These are phyloP conservation scores for Eucalyptus tenuipes DNA, from an alignment of 345 rosid species.

Conservation along the genomic window DNA sequence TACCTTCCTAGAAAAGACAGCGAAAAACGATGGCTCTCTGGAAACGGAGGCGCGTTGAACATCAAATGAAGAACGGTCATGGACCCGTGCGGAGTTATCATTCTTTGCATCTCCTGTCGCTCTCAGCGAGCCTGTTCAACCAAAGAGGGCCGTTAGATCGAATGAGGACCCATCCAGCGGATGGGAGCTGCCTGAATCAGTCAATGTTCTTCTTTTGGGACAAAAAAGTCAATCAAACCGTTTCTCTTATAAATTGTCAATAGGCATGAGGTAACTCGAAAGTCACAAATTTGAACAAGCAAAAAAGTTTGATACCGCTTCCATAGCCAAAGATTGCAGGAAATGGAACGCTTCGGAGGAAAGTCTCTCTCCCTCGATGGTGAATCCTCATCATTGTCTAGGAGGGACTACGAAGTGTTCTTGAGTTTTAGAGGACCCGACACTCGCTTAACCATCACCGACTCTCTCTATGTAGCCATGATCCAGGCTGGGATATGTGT, in stretches of 20 bases:
- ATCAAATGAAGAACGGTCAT: neutral
- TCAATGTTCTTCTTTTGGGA: neutral
- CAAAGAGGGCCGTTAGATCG: neutral
- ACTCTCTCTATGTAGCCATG: neutral
- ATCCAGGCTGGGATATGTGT: neutral
- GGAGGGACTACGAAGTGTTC: neutral
- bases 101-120: no score
- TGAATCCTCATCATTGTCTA: neutral
- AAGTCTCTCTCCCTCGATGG: neutral
- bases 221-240: no score
- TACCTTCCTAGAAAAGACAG: neutral
- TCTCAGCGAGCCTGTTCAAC: neutral
- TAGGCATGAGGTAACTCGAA: neutral
- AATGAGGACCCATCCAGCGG: rapidly evolving
- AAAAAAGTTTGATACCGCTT: neutral
- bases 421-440: neutral
- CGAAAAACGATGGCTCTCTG: neutral
- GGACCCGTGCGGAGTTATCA: no score
- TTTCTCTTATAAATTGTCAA: rapidly evolving
- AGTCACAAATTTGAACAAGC: neutral
- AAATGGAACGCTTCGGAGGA: neutral
- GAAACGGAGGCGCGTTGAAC: neutral
- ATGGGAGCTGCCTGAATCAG: neutral
- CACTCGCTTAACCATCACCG: neutral
- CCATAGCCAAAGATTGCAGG: neutral